Evolutionary conservation across 2,329 filamentous ascomycete genomes (phyloP), one percentile per base, ranked within the genome.

Genomic region (Cladosporium sp.): DNA sequence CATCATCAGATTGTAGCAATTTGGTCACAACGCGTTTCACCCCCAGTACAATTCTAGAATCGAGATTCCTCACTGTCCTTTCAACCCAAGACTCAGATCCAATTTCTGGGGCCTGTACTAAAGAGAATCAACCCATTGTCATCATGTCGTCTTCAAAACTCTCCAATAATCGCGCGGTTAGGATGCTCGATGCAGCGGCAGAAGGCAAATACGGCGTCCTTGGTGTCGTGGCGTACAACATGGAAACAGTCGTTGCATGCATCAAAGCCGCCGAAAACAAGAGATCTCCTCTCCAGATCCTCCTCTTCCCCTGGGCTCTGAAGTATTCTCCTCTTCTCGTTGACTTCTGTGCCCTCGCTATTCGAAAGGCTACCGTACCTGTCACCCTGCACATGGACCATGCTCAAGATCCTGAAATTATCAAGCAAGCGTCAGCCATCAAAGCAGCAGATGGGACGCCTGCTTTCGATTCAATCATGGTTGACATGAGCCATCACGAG

Each of bases 401-500:
- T 55, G 72, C 72, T 2, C 73, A 75, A 53, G 66, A 73, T 58
- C 70, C 69, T 2, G 70, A 68, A 3, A 66, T 75, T 32, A 72
- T 74, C 49, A 67, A 68, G 55, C 52, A 54, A 31, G 72, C 72
- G 22, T 68, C 69, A 4, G 57, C 52, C 18, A 52, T 61, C 33
- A 54, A 54, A 41, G 58, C 58, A 4, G 53, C 48, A 22, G 64
- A 66, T 18, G 64, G 64, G 4, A 65, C 64, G 11, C 64, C 78
- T 4, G 70, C 71, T 2, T 87, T 87, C 59, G 85, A 88, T 68
- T 81, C 77, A 57, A 87, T 89, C 65, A 88, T 89, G 85, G 81
- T 88, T 0, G 86, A 89, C 68, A 89, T 89, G 84, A 81, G 77
- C 54, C 85, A 88, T 64, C 82, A 85, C 63, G 83, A 86, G 59